Base-by-base conservation (phyloP, 2,329 filamentous ascomycete genomes). In the Akanthomyces lecanii region DNA sequence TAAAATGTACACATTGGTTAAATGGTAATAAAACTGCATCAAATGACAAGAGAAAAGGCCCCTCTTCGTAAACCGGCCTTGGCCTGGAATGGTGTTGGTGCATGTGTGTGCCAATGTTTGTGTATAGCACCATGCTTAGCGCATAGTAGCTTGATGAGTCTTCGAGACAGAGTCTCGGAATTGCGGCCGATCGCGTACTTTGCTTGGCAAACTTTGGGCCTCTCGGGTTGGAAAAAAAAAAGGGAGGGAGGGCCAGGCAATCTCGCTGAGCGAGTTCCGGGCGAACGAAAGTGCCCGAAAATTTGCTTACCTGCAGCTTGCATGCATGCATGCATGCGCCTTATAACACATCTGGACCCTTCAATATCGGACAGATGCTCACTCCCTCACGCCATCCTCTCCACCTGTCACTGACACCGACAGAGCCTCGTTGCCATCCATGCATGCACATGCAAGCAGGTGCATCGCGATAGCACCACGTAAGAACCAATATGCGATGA, bases 301-400 rank as follows among this genome's bases (percentile, higher is more conserved):
- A 55, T 57, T 36, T 44, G 23, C 2, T 57, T 36, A 36, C 33
- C 48, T 18, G 23, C 16, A 18, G 11, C 1, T 23, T 45, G 28
- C 54, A 33, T 47, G 52, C 38, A 55, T 50, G 18, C 53, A 47
- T 3, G 54, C 33, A 36, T 10, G 7, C 7, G 10, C 33, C 33
- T 11, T 47, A 33, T 57, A 57, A 47, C 28, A 40, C 40, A 55
- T 55, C 52, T 25, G 38, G 52, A 23, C 36, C 14, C 33, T 55
- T 23, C 14, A 45, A 47, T 57, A 47, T 59, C 16, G 30, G 28
- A 11, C 28, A 16, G 33, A 18, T 47, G 44, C 10, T 5, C 28
- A 8, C 23, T 28, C 4, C 56, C 57, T 60, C 47, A 51, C 45
- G 33, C 57, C 57, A 60, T 44, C 38, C 16, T 36, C 44, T 59